Base-by-base conservation (phyloP, 352 stramenopile genomes). In the Phytophthora constricta region DNA sequence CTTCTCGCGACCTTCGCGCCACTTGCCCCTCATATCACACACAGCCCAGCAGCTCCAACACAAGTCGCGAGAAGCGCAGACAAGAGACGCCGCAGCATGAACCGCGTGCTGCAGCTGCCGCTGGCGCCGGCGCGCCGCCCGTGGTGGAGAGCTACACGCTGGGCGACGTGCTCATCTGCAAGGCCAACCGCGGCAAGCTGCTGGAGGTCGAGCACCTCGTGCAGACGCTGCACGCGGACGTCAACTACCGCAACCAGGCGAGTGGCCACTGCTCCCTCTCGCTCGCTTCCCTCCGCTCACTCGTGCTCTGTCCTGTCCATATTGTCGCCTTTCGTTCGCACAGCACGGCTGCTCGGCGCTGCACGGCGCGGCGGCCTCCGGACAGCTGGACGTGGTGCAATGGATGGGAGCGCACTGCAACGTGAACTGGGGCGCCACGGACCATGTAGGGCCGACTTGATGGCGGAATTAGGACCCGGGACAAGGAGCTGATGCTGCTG, bases 161-260 rank as follows among this genome's bases (percentile, higher is more conserved):
- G n/a, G 87, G 87, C 49, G 87, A 96, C 64, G 85, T 96, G 58
- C 76, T 96, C 41, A 90, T 94, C 46, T 92, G 86, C 60, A 96
- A 96, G 61, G 82, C 84, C 33, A 87, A 96, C 61, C 86, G 87
- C 49, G 87, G 87, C 25, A 96, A 96, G 72, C 74, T 93, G 34
- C 78, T 89, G 58, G 87, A 96, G 64, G 72, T 94, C 33, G 72
- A 82, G 33, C 87, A 90, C 63, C 74, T 96, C 42, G 62, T 96
- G 23, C 72, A 94, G 37, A 79, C 89, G 31, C 72, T 94, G 48
- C 78, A 86, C 47, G 83, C 87, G 26, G 87, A 96, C 67, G 73
- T 96, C 65, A 96, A 94, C 63, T 96, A 92, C 79, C 75, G 84
- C 70, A 96, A 96, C 71, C 83, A 93, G 85, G 87, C 86, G 50